Conservation (phyloP, 176 grass and related monocot genomes). For the Calamus simplicifolius region DNA sequence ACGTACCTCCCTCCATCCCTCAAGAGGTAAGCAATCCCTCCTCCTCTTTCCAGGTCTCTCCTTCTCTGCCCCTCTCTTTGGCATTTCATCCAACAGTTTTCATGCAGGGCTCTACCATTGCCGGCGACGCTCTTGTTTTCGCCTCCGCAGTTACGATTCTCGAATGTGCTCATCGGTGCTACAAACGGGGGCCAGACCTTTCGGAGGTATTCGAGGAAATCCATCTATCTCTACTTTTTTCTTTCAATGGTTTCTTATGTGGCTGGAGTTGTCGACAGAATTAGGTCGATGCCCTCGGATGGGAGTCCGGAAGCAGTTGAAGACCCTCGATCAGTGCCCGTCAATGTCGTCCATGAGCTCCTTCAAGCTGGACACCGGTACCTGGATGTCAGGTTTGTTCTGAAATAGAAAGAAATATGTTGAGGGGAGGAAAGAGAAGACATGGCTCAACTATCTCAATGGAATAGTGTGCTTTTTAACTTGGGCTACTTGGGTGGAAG, state of each 20-base stretch:
- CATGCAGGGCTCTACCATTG: not conserved
- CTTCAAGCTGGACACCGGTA: constrained; percentile 7
- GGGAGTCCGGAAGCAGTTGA: constrained; percentile 1
- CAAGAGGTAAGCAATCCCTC: not conserved
- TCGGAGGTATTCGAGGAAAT: not conserved
- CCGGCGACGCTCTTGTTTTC: not conserved
- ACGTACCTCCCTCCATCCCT: not conserved
- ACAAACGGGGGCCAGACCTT: not conserved
- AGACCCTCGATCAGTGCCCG: constrained; percentile 2
- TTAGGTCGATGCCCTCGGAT: constrained; percentile 3
- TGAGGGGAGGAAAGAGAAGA: too few species aligned
- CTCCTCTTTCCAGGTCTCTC: too few species aligned
- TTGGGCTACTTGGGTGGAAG: not conserved
- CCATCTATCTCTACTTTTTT: not conserved
- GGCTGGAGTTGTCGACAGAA: not conserved
- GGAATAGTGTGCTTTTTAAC: too few species aligned
- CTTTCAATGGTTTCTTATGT: not conserved
- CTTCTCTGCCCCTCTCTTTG: not conserved
- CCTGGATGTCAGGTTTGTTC: constrained; percentile 13
- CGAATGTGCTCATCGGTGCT: not conserved
- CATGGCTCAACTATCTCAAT: too few species aligned
- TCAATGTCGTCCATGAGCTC: constrained; percentile 7
- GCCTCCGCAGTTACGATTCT: not conserved
- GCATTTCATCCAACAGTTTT: constrained; percentile 6
- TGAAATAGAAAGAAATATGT: not conserved